These are phyloP conservation scores for Exophiala dermatitidis DNA, from an alignment of 2,329 filamentous ascomycete species.

Conservation along the genomic window DNA sequence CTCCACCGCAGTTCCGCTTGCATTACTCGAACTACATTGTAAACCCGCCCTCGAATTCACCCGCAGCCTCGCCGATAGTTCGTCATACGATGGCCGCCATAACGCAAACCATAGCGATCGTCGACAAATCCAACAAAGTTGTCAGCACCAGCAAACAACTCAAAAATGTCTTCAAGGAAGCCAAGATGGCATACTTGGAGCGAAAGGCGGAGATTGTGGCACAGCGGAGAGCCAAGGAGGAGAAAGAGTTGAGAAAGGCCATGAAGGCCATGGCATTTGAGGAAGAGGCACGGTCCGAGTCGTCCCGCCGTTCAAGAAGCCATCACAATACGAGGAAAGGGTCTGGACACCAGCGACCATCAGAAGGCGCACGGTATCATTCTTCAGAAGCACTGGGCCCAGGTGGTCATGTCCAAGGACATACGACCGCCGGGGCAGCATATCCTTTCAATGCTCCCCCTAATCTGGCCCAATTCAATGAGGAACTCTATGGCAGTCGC, in stretches of 20 bases:
- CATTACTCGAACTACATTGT: too few species aligned
- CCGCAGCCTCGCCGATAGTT: not conserved
- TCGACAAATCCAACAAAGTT: constrained; percentile 86
- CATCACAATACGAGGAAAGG: constrained; percentile 13
- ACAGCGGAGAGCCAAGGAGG: constrained; percentile 55
- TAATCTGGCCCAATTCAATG: constrained; percentile 24
- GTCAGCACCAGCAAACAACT: constrained; percentile 88
- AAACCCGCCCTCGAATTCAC: not conserved
- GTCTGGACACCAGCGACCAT: constrained; percentile 25
- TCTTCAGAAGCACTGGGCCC: constrained; percentile 14
- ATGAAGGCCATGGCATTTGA: constrained; percentile 44
- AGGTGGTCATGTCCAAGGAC: not conserved
- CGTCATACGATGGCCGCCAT: constrained; percentile 31
- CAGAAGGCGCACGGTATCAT: constrained; percentile 5
- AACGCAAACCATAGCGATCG: constrained; percentile 74
- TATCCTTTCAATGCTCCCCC: not conserved
- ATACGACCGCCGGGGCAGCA: not conserved
- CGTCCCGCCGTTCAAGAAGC: constrained; percentile 35
- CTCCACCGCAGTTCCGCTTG: not conserved
- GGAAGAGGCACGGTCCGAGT: constrained; percentile 42
- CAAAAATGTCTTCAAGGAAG: constrained; percentile 84
- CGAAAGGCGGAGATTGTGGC: constrained; percentile 75
- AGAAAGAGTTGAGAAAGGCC: constrained; percentile 54
- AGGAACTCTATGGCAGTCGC: constrained; percentile 19
- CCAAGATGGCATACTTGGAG: constrained; percentile 77